Conservation (phyloP, 345 rosid genomes). For the Citrus sinensis region DVS_A1.0 CM039164.1:25415001-25415500, state of each 20-base stretch:
- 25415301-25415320: background rate
- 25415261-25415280: background rate
- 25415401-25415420: background rate
- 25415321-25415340: background rate
- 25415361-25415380: background rate
- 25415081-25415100: conserved; percentile 24
- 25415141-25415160: conserved; percentile 6
- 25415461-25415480: background rate
- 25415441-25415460: background rate
- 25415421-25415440: background rate
- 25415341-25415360: background rate
- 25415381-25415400: background rate
- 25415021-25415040: background rate
- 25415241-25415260: background rate
- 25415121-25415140: conserved; percentile 24
- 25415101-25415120: conserved; percentile 22
- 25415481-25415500: background rate
- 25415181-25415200: conserved; percentile 15
- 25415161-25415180: conserved; percentile 27
- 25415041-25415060: background rate
- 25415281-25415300: background rate
- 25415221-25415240: conserved; percentile 2
- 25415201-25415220: conserved; percentile 2
- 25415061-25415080: background rate
- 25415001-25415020: conserved; percentile 8